phyloP scores from a whole-genome alignment of 2,329 filamentous ascomycete species.

The Aspergillus ibericus region DNA sequence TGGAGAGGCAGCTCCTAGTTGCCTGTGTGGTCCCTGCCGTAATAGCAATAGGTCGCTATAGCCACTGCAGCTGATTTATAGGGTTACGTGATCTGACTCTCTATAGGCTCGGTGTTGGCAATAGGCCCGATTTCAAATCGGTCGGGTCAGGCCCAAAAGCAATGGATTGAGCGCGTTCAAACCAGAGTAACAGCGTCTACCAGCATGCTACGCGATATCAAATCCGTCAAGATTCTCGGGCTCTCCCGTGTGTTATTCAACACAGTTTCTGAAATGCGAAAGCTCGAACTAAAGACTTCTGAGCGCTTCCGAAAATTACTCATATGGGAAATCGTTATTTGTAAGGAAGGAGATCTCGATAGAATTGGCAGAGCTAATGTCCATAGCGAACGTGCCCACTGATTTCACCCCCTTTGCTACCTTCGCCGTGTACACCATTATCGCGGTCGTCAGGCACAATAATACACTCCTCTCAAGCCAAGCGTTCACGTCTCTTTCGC shows the following conservation, averaged over 20 bases:
- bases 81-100: neutral
- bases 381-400: slow-evolving; percentile 15
- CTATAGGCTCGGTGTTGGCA: neutral
- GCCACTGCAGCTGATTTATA: neutral
- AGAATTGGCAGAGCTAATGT: neutral
- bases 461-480: slow-evolving; percentile 20
- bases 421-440: slow-evolving; percentile 22
- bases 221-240: slow-evolving; percentile 46
- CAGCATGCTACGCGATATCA: slow-evolving; percentile 38
- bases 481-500: slow-evolving; percentile 28
- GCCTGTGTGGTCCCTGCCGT: slow-evolving; percentile 36
- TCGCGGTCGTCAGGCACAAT: slow-evolving; percentile 12
- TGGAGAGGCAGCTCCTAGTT: slow-evolving; percentile 33
- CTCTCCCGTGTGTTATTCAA: slow-evolving; percentile 33
- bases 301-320: slow-evolving; percentile 15
- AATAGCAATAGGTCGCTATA: slow-evolving; percentile 28
- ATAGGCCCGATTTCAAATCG: slow-evolving; percentile 7
- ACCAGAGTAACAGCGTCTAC: slow-evolving; percentile 7
- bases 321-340: slow-evolving; percentile 10
- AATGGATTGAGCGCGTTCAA: neutral
- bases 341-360: slow-evolving; percentile 1
- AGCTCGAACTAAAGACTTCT: slow-evolving; percentile 13
- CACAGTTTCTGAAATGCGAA: slow-evolving; percentile 26
- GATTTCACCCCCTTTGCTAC: slow-evolving; percentile 34
- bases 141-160: neutral